phyloP scores from a whole-genome alignment of 1,284 basidiomycete species.

The Inonotus obliquus region DNA sequence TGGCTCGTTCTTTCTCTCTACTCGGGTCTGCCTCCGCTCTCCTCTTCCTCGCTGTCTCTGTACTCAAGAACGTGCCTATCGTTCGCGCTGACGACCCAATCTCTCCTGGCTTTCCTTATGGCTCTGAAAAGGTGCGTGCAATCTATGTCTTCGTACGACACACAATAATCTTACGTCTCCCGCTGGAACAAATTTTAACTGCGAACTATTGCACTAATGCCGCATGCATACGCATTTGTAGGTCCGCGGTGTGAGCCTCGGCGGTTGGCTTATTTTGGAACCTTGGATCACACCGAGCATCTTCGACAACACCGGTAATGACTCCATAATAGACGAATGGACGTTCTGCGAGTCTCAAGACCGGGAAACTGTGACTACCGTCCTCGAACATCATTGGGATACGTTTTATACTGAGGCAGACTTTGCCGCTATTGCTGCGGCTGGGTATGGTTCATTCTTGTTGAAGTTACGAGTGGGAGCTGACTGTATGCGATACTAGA shows the following conservation, averaged over 20 bases:
- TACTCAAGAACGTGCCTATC: neutral
- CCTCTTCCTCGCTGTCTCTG: neutral
- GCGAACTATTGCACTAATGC: neutral
- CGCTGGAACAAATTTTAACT: neutral
- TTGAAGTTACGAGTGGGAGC: slow-evolving; percentile 3
- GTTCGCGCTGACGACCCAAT: slow-evolving; percentile 26
- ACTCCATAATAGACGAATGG: slow-evolving; percentile 76
- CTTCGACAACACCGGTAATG: slow-evolving; percentile 77
- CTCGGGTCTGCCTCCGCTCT: neutral
- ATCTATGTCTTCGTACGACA: neutral
- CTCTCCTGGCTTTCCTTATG: slow-evolving; percentile 44
- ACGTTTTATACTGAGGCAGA: slow-evolving; percentile 80
- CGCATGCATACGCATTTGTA: neutral
- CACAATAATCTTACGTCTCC: neutral
- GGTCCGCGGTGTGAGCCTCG: slow-evolving; percentile 65
- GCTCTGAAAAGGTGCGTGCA: slow-evolving; percentile 44
- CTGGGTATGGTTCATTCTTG: slow-evolving; percentile 46
- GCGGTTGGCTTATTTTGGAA: slow-evolving; percentile 80
- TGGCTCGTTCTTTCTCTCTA: neutral
- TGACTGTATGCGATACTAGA: slow-evolving; percentile 30
- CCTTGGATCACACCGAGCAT: slow-evolving; percentile 85
- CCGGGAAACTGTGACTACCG: slow-evolving; percentile 39
- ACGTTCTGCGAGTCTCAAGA: slow-evolving; percentile 72
- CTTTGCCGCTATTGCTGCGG: slow-evolving; percentile 66
- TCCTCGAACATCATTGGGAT: slow-evolving; percentile 69